Percentiles rank a stretch among this genome's conserved stretches.
These are phyloP conservation scores for Ogataea pignaliae DNA, from an alignment of 805 yeast species.

Conservation along the genomic window DNA sequence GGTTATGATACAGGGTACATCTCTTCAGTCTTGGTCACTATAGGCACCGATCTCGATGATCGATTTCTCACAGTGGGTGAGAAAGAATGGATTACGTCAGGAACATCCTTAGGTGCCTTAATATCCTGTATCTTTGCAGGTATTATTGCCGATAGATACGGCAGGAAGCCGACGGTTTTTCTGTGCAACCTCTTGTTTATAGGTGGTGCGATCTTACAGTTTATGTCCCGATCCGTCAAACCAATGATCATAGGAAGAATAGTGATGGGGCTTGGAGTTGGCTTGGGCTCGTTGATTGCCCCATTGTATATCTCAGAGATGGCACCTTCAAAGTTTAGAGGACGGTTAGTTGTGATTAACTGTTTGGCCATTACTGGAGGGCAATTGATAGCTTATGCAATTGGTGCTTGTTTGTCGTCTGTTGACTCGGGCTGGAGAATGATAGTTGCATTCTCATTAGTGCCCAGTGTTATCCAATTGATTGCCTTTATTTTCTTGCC, in stretches of 20 bases:
- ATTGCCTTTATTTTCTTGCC: constrained; percentile 44
- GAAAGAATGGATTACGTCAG: constrained; percentile 49
- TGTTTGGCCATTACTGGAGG: constrained; percentile 55
- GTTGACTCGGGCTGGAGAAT: constrained; percentile 48
- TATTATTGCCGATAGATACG: constrained; percentile 42
- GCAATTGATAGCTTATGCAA: constrained; percentile 48
- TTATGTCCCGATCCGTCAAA: constrained; percentile 39
- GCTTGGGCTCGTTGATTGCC: constrained; percentile 49
- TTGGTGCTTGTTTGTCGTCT: constrained; percentile 44
- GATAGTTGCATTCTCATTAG: constrained; percentile 46
- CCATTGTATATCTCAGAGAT: constrained; percentile 52
- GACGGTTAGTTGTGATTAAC: constrained; percentile 48
- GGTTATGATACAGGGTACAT: constrained; percentile 61
- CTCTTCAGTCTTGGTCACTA: constrained; percentile 49
- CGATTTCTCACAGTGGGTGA: constrained; percentile 38
- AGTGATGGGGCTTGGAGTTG: constrained; percentile 52
- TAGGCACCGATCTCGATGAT: constrained; percentile 43
- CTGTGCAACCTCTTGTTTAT: constrained; percentile 44
- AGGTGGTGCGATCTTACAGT: constrained; percentile 45
- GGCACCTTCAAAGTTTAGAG: constrained; percentile 49
- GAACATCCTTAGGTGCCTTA: constrained; percentile 53
- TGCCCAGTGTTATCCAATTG: constrained; percentile 46
- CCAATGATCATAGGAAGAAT: constrained; percentile 51
- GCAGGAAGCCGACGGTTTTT: constrained; percentile 42
- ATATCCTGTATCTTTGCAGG: constrained; percentile 48